A percentile compares a stretch with the other conserved stretches of the same genome.
Evolutionary conservation across 441 rosid genomes (phyloP).

Genomic region (Arabidopsis lyrata): DNA sequence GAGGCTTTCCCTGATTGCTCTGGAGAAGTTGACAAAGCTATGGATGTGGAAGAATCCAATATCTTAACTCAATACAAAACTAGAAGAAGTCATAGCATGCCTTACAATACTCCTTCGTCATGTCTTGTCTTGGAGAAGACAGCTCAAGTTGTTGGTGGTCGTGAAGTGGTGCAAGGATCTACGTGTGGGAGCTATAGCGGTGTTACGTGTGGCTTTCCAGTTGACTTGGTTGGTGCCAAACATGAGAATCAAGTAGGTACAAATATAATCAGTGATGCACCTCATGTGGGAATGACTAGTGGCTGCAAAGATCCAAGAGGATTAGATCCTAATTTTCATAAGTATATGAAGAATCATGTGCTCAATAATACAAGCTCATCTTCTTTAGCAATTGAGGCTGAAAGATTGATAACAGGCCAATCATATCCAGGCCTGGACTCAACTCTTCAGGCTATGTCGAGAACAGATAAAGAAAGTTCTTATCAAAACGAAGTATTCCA

Average conservation of each 20-base stretch:
- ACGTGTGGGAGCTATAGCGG: slow-evolving; percentile 49
- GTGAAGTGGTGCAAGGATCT: slow-evolving; percentile 50
- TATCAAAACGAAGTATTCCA: slow-evolving; percentile 47
- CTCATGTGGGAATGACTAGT: slow-evolving; percentile 53
- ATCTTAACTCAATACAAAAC: slow-evolving; percentile 45
- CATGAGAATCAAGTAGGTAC: slow-evolving; percentile 54
- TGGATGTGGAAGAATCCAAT: slow-evolving; percentile 48
- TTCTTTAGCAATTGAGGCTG: slow-evolving; percentile 57
- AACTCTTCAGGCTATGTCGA: slow-evolving; percentile 44
- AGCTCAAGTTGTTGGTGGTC: slow-evolving; percentile 50
- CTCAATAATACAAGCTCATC: slow-evolving; percentile 44
- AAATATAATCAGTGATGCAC: slow-evolving; percentile 41
- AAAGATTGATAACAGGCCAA: slow-evolving; percentile 48
- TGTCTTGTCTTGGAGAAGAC: slow-evolving; percentile 46
- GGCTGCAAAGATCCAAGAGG: slow-evolving; percentile 49
- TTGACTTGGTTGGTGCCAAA: slow-evolving; percentile 53
- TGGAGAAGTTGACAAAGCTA: slow-evolving; percentile 52
- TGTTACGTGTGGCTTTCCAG: slow-evolving; percentile 48
- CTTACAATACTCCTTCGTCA: slow-evolving; percentile 46
- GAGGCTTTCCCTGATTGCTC: slow-evolving; percentile 50
- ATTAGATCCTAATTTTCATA: slow-evolving; percentile 46
- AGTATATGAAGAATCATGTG: slow-evolving; percentile 48
- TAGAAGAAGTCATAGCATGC: slow-evolving; percentile 45
- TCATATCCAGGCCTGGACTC: slow-evolving; percentile 52
- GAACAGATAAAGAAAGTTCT: slow-evolving; percentile 47